phyloP scores from a whole-genome alignment of 176 grass and related monocot species.

The Pontederia crassipes region DNA sequence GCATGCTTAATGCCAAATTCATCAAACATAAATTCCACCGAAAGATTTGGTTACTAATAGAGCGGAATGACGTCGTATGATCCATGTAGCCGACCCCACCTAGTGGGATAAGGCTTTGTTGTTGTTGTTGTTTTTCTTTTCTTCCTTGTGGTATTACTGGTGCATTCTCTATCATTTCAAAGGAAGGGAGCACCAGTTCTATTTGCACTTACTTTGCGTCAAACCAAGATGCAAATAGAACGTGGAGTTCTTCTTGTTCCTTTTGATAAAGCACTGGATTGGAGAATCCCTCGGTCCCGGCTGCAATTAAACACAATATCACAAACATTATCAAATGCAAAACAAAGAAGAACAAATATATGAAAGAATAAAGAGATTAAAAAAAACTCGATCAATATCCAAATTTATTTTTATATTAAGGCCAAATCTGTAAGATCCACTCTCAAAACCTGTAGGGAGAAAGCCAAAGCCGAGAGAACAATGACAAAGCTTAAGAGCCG shows the following conservation, averaged over 20 bases:
- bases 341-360: background rate
- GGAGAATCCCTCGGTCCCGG: conserved; percentile 62
- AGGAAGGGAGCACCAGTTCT: background rate
- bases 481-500: background rate
- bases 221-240: conserved; percentile 73
- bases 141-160: too few relatives aligned
- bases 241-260: conserved; percentile 74
- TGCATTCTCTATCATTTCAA: background rate
- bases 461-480: background rate
- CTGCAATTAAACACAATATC: conserved; percentile 18
- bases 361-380: background rate
- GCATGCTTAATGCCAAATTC: too few relatives aligned
- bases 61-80: too few relatives aligned
- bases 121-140: too few relatives aligned
- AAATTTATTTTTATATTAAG: background rate
- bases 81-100: too few relatives aligned
- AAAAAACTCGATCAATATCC: background rate
- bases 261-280: conserved; percentile 84
- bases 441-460: too few relatives aligned
- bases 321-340: background rate
- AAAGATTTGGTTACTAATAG: too few relatives aligned
- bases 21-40: too few relatives aligned
- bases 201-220: conserved; percentile 43
- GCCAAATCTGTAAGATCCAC: too few relatives aligned
- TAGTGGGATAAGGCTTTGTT: too few relatives aligned